Evolutionary conservation across 306 rosid genomes (phyloP), one percentile per base, ranked within the genome.

Genomic region (Corylus avellana): DNA sequence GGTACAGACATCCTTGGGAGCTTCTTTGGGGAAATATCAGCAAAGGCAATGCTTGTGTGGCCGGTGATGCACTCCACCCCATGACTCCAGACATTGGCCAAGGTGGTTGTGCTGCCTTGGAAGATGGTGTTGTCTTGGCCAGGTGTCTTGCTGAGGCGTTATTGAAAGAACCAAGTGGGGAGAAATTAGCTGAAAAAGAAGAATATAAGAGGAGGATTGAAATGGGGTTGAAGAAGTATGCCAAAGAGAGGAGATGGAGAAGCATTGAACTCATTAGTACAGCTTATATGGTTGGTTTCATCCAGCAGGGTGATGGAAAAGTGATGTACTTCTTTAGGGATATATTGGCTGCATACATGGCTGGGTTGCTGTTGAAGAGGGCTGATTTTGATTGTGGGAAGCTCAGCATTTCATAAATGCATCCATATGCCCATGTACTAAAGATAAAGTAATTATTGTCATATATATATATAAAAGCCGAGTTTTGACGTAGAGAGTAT

Each of bases 51-150:
- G 93, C 86, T 4, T 91, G 93, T 82, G 90, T 91, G 18, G 94
- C 74, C 0, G 93, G 96, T 13, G 97, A 89, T 17, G 92, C 90
- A 0, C 78, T 92, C 53, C 97, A 92, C 62, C 88, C 96, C 8
- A 92, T 86, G 93, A 84, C 88, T 1, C 91, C 96, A 0, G 93
- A 90, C 62, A 54, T 90, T 16, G 92, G 96, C 7, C 97, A 90
- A 62, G 92, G 92, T 5, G 90, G 91, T 14, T 86, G 91, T 63
- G 32, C 84, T 82, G 90, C 96, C 0, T 63, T 90, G 37, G 97
- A 90, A 13, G 97, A 89, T n/a, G 91, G 87, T 1, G 76, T 92
- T 58, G 83, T 88, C 32, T 51, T 81, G 4, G 76, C 95, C 9
- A 86, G 94, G 78, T 89, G 89, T 67, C 78, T 93, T 8, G 94